Percentiles rank a stretch among this genome's conserved stretches.
Evolutionary conservation across 495 filamentous ascomycete genomes (phyloP).

Genomic region (Oidiodendron maius): DNA sequence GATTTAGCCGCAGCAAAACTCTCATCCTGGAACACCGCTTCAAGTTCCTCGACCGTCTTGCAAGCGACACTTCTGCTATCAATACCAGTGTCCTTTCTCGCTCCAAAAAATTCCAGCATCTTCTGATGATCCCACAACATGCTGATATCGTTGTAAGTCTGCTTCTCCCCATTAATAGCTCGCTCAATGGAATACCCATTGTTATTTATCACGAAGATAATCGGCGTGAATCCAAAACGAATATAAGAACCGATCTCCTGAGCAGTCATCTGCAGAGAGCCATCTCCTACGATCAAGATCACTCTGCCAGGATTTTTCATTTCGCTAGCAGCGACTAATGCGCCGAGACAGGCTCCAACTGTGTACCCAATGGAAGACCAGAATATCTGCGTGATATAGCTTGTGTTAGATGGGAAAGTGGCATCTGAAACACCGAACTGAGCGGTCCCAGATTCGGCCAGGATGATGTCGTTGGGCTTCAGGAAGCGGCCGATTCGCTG

Average conservation of each 20-base stretch:
- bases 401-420: conserved; percentile 21
- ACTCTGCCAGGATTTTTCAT: conserved; percentile 20
- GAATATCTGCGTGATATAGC: conserved; percentile 30
- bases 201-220: conserved; percentile 42
- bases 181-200: conserved; percentile 48
- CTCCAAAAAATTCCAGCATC: conserved; percentile 30
- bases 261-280: conserved; percentile 34
- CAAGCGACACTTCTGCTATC: conserved; percentile 25
- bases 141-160: conserved; percentile 42
- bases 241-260: conserved; percentile 20
- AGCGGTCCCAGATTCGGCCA: conserved; percentile 13
- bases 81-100: conserved; percentile 11
- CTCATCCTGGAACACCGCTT: conserved; percentile 29
- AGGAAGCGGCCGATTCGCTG: background rate
- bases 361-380: conserved; percentile 39
- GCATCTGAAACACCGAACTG: conserved; percentile 29
- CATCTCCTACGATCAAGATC: conserved; percentile 35
- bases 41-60: conserved; percentile 29
- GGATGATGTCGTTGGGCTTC: background rate
- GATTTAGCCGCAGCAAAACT: conserved; percentile 30
- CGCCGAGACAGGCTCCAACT: conserved; percentile 29
- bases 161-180: conserved; percentile 39
- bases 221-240: conserved; percentile 6
- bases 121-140: conserved; percentile 37
- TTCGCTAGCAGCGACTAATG: conserved; percentile 27